Conservation (phyloP, 768 basidiomycete species). For the Tephrocybe sp. region DNA sequence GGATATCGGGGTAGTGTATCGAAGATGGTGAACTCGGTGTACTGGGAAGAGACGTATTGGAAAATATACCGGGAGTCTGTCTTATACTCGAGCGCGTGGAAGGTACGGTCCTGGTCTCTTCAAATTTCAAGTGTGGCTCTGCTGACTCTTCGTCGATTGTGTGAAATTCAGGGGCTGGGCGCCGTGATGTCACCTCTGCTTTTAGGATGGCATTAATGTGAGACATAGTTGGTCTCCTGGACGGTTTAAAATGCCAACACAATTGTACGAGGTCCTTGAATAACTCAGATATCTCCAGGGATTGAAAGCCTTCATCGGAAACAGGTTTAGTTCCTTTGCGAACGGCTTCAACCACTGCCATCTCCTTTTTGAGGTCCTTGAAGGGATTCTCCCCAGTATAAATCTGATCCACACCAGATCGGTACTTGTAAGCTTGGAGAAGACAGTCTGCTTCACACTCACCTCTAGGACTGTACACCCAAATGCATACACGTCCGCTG, state of each 20-base stretch:
- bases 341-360: slow-evolving; percentile 3
- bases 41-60: too few species aligned
- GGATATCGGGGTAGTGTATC: too few species aligned
- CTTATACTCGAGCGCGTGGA: too few species aligned
- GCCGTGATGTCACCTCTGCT: background rate
- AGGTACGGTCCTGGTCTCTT: too few species aligned
- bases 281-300: background rate
- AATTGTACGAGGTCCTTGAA: background rate
- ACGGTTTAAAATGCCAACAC: slow-evolving; percentile 6
- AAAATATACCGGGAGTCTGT: too few species aligned
- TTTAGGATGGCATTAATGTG: background rate
- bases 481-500: slow-evolving; percentile 15
- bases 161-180: background rate
- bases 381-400: slow-evolving; percentile 16
- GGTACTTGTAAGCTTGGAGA: too few species aligned
- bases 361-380: background rate
- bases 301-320: background rate
- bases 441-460: too few species aligned
- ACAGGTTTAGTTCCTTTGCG: background rate
- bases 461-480: slow-evolving; percentile 16
- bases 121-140: too few species aligned
- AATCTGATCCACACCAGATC: too few species aligned
- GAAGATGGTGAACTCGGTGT: too few species aligned
- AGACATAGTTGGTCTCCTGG: slow-evolving; percentile 6
- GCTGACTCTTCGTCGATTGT: background rate